phyloP scores from a whole-genome alignment of 306 rosid genomes.

The Ceratonia siliqua region DNA sequence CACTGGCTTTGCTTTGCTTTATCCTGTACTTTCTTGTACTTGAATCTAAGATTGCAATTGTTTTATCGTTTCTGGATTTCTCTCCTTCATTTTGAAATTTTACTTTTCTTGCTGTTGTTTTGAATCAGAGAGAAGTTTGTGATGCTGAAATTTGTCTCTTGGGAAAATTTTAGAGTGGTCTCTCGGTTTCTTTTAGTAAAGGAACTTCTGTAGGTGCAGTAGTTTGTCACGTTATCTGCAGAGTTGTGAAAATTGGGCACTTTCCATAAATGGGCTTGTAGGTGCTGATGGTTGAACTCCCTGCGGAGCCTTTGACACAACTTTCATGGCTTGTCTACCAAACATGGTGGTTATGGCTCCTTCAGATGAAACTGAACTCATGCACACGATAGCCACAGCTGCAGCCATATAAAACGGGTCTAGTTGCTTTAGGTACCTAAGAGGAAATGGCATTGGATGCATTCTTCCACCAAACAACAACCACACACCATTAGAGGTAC shows the following conservation, averaged over 20 bases:
- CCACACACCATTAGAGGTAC: slow-evolving; percentile 58
- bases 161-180: background rate
- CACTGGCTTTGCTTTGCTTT: slow-evolving; percentile 39
- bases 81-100: slow-evolving; percentile 30
- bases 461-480: slow-evolving; percentile 58
- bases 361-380: slow-evolving; percentile 59
- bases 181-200: background rate
- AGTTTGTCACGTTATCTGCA: background rate
- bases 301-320: slow-evolving; percentile 64
- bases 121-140: background rate
- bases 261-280: slow-evolving; percentile 37
- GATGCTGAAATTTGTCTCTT: slow-evolving; percentile 21
- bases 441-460: slow-evolving; percentile 63
- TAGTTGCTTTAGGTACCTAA: slow-evolving; percentile 69
- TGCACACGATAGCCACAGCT: slow-evolving; percentile 76
- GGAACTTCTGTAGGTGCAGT: background rate
- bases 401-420: slow-evolving; percentile 68
- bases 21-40: slow-evolving; percentile 33
- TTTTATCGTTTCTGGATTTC: slow-evolving; percentile 34
- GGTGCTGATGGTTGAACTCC: slow-evolving; percentile 66
- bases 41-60: slow-evolving; percentile 61
- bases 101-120: slow-evolving; percentile 8
- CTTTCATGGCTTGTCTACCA: slow-evolving; percentile 72
- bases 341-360: slow-evolving; percentile 83
- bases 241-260: background rate